Conservation (phyloP, 805 yeast genomes). For the Candida dajiaensis region DNA sequence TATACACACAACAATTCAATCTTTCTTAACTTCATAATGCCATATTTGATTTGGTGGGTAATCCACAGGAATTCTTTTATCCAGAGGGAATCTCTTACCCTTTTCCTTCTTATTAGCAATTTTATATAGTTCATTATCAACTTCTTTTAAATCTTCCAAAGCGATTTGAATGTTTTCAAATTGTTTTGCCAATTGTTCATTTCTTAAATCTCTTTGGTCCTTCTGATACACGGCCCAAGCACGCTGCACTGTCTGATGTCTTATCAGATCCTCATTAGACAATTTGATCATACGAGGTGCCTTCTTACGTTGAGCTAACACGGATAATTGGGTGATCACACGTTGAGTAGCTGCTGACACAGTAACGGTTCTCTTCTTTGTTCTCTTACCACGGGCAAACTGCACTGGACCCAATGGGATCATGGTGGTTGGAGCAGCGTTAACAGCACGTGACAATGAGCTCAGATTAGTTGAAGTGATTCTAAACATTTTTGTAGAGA, state of each 20-base stretch:
- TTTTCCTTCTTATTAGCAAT: constrained; percentile 54
- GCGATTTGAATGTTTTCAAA: constrained; percentile 63
- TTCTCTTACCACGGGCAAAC: constrained; percentile 45
- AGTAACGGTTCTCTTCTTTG: constrained; percentile 30
- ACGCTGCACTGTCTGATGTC: constrained; percentile 73
- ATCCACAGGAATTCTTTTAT: constrained; percentile 83
- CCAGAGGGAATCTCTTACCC: constrained; percentile 67
- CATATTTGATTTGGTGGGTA: constrained; percentile 80
- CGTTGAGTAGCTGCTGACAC: constrained; percentile 43
- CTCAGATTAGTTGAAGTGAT: neutral
- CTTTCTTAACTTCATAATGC: constrained; percentile 47
- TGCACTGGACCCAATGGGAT: constrained; percentile 7
- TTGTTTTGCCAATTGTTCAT: constrained; percentile 48
- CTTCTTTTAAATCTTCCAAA: constrained; percentile 55
- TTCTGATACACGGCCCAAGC: constrained; percentile 74
- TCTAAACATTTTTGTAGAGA: neutral
- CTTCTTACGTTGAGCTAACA: constrained; percentile 79
- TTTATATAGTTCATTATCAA: constrained; percentile 50
- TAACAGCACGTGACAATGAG: constrained; percentile 1
- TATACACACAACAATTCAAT: neutral
- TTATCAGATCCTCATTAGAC: constrained; percentile 73
- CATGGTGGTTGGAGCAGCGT: neutral
- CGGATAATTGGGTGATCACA: constrained; percentile 55
- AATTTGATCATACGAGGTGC: constrained; percentile 78
- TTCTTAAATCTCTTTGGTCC: constrained; percentile 38